A percentile compares a stretch with the other conserved stretches of the same genome.
Conservation (phyloP, 1,284 basidiomycete species). For the Rhizoctonia solani region DNA sequence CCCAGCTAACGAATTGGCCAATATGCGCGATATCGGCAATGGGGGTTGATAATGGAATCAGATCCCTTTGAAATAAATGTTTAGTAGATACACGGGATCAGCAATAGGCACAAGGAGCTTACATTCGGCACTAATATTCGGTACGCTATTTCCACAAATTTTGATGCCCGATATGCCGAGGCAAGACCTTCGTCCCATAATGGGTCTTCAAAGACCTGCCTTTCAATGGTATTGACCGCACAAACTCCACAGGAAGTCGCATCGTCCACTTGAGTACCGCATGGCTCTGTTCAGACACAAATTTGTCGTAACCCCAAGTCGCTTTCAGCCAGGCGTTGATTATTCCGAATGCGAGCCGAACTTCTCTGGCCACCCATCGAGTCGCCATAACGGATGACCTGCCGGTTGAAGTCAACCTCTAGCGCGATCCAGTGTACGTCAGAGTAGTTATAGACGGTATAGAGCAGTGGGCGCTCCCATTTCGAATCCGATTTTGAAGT, state of each 20-base stretch:
- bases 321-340: neutral
- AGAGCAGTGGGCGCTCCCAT: neutral
- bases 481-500: neutral
- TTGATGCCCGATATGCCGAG: neutral
- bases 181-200: neutral
- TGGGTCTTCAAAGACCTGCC: neutral
- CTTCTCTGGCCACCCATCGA: neutral
- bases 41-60: too few relatives aligned
- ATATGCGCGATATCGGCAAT: too few relatives aligned
- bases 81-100: too few relatives aligned
- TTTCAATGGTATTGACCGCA: constrained; percentile 1
- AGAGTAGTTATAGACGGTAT: neutral
- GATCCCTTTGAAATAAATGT: too few relatives aligned
- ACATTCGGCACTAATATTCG: too few relatives aligned
- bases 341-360: neutral
- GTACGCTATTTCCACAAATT: constrained; percentile 1
- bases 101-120: too few relatives aligned
- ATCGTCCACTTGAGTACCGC: neutral
- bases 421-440: neutral
- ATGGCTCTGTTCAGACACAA: neutral
- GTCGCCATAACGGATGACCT: neutral
- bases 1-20: too few relatives aligned
- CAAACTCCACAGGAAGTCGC: constrained; percentile 7
- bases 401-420: neutral
- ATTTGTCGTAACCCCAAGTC: too few relatives aligned